Conservation (phyloP, 495 filamentous ascomycete species). For the Aspergillus avenaceus region DNA sequence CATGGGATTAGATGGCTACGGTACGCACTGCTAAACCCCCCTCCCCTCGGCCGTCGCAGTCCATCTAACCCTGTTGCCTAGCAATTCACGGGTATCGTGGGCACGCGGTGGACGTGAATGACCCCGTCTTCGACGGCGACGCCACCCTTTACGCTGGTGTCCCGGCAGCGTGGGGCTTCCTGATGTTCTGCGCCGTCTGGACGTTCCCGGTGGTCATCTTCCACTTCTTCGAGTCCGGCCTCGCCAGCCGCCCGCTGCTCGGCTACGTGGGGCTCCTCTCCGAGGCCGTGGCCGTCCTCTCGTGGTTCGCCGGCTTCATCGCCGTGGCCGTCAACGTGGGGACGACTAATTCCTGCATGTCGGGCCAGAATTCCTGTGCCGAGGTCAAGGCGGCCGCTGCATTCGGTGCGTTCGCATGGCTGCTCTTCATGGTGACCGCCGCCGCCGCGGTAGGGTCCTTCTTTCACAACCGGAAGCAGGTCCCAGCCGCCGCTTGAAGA, state of each 20-base stretch:
- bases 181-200: conserved; percentile 27
- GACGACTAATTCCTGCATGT: conserved; percentile 2
- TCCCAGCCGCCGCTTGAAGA: not conserved
- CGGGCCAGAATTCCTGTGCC: conserved; percentile 15
- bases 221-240: conserved; percentile 15
- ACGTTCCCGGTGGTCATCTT: conserved; percentile 21
- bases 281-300: conserved; percentile 24
- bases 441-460: conserved; percentile 15
- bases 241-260: conserved; percentile 15
- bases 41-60: conserved; percentile 7
- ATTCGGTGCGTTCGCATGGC: conserved; percentile 24
- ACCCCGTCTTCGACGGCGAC: conserved; percentile 17
- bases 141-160: conserved; percentile 21
- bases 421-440: conserved; percentile 25
- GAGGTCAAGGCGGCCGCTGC: conserved; percentile 20
- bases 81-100: conserved; percentile 24
- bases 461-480: conserved; percentile 10
- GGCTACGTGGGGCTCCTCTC: conserved; percentile 19
- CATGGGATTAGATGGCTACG: conserved; percentile 26
- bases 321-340: conserved; percentile 21
- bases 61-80: conserved; percentile 21
- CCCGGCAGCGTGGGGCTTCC: conserved; percentile 26
- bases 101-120: conserved; percentile 20
- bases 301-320: conserved; percentile 28
- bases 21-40: conserved; percentile 17